Evolutionary conservation across 495 filamentous ascomycete species (phyloP).

Genomic region (Cercophora sp.): DNA sequence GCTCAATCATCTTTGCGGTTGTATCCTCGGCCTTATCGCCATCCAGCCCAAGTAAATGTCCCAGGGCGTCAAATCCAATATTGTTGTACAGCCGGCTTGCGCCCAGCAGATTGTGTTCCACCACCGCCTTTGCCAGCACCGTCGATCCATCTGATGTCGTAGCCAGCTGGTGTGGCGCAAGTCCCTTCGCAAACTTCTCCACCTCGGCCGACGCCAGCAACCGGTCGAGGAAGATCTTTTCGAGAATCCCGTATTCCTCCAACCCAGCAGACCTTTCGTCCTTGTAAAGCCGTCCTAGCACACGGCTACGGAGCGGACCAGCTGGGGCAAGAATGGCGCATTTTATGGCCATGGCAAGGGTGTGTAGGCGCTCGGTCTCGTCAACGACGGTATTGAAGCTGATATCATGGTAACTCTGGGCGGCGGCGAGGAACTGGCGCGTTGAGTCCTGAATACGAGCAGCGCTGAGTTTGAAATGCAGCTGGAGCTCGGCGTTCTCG

Average conservation of each 20-base stretch:
- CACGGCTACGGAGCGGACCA: constrained; percentile 75
- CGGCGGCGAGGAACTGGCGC: constrained; percentile 85
- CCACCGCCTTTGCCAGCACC: constrained; percentile 88
- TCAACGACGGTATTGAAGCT: constrained; percentile 70
- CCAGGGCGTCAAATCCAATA: constrained; percentile 76
- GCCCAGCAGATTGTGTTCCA: constrained; percentile 91
- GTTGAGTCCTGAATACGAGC: constrained; percentile 90
- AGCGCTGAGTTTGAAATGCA: constrained; percentile 86
- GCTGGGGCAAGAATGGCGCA: constrained; percentile 94
- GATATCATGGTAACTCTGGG: constrained; percentile 80
- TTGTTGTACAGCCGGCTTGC: constrained; percentile 85
- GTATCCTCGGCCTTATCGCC: constrained; percentile 84
- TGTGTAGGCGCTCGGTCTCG: constrained; percentile 76
- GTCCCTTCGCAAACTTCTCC: constrained; percentile 71
- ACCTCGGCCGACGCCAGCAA: constrained; percentile 78
- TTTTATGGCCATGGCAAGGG: constrained; percentile 81
- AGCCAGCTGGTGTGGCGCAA: constrained; percentile 85
- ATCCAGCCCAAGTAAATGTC: constrained; percentile 68
- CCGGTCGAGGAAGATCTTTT: constrained; percentile 96
- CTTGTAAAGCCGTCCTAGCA: constrained; percentile 82
- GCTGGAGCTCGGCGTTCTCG: constrained; percentile 60
- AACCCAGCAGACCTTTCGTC: constrained; percentile 77
- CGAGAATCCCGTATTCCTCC: constrained; percentile 80
- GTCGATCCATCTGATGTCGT: constrained; percentile 84
- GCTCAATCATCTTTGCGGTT: constrained; percentile 92